phyloP scores from a whole-genome alignment of 2,329 filamentous ascomycete species.

The Pseudopithomyces maydicus region DNA sequence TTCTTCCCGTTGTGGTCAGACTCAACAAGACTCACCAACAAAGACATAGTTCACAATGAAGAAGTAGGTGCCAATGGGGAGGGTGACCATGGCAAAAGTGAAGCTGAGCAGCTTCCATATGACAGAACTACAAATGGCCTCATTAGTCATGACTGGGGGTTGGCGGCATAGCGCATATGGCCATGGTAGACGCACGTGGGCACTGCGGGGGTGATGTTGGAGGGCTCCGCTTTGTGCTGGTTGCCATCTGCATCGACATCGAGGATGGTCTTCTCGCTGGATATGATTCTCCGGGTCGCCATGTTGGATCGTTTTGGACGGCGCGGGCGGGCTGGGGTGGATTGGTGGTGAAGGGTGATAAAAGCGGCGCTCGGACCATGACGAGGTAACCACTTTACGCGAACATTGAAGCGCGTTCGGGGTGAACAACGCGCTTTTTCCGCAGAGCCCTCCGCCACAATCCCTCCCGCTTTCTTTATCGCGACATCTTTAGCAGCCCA shows the following conservation, averaged over 20 bases:
- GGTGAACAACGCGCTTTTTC: slow-evolving; percentile 15
- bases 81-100: slow-evolving; percentile 86
- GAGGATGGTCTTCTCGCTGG: slow-evolving; percentile 69
- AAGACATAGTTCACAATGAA: slow-evolving; percentile 77
- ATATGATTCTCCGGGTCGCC: slow-evolving; percentile 71
- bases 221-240: slow-evolving; percentile 54
- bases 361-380: not conserved
- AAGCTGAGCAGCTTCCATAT: slow-evolving; percentile 90
- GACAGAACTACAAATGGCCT: slow-evolving; percentile 64
- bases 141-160: not conserved
- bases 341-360: not conserved
- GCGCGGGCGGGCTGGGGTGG: slow-evolving; percentile 1
- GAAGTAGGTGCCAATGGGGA: slow-evolving; percentile 91
- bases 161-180: not conserved
- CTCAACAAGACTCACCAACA: slow-evolving; percentile 61
- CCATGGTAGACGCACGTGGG: slow-evolving; percentile 66
- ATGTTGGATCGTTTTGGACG: slow-evolving; percentile 50
- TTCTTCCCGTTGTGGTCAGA: not conserved
- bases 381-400: slow-evolving; percentile 7
- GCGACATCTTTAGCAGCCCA: slow-evolving; percentile 6
- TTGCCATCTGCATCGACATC: slow-evolving; percentile 52
- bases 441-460: slow-evolving; percentile 14
- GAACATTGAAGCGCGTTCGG: too few species aligned
- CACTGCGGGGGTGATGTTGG: slow-evolving; percentile 80
- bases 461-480: slow-evolving; percentile 9